These are phyloP conservation scores for Melaleuca quinquenervia DNA, from an alignment of 345 rosid genomes.

Conservation along the genomic window DNA sequence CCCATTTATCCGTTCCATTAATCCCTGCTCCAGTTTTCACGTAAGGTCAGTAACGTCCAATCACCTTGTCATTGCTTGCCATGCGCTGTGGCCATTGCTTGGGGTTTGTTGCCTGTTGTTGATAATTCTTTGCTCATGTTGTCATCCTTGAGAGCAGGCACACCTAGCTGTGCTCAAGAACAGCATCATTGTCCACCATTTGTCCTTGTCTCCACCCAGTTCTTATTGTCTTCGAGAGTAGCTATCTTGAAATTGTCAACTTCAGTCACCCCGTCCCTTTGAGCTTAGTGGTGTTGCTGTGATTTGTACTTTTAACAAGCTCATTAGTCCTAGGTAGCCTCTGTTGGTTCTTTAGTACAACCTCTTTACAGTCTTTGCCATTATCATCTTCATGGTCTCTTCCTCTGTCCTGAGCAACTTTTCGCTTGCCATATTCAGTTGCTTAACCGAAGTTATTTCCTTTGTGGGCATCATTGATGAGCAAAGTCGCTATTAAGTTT, in stretches of 20 bases:
- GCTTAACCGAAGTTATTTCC: not conserved
- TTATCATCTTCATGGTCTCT: not conserved
- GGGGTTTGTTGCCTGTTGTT: not conserved
- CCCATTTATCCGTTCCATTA: not conserved
- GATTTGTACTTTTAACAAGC: not conserved
- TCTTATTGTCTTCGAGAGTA: not conserved
- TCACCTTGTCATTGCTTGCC: not conserved
- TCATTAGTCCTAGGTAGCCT: not conserved
- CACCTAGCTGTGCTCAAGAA: not conserved
- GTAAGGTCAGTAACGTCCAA: not conserved
- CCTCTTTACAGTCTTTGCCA: not conserved
- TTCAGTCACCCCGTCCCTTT: not conserved
- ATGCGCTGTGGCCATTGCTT: too few species aligned
- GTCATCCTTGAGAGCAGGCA: not conserved
- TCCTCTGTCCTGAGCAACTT: not conserved
- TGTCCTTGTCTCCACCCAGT: not conserved
- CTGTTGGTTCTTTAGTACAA: not conserved
- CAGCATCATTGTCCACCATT: not conserved
- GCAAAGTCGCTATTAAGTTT: not conserved
- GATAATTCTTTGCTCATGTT: not conserved
- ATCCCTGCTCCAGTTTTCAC: not conserved
- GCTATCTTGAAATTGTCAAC: not conserved
- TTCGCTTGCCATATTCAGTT: not conserved
- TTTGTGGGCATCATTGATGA: not conserved
- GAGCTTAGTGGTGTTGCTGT: not conserved